phyloP scores from a whole-genome alignment of 2,329 filamentous ascomycete species.

The Xylaria multiplex region DNA sequence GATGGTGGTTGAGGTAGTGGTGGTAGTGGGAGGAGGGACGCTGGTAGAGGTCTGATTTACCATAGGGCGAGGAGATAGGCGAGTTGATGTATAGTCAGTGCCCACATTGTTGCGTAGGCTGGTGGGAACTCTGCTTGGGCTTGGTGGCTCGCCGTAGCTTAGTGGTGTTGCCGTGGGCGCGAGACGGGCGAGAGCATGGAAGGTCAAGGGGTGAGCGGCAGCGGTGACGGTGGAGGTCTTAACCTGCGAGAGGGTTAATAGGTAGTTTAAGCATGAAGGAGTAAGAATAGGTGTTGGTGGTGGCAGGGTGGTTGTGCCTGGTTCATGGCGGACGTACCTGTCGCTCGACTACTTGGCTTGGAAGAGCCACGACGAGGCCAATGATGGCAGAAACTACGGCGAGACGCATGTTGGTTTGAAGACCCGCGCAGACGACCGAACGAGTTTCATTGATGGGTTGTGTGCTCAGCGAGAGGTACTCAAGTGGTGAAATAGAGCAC shows the following conservation, averaged over 20 bases:
- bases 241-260: conserved; percentile 22
- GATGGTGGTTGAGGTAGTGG: not conserved
- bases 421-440: not conserved
- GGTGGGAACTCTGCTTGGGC: conserved; percentile 42
- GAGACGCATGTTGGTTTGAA: conserved; percentile 18
- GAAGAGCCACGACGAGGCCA: conserved; percentile 25
- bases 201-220: conserved; percentile 46
- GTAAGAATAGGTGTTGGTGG: too few relatives aligned
- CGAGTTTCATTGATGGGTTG: not conserved
- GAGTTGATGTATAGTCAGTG: not conserved
- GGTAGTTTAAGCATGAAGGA: too few relatives aligned
- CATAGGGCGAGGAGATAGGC: too few relatives aligned
- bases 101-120: conserved; percentile 37
- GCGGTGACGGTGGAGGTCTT: conserved; percentile 43
- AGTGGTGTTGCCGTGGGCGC: conserved; percentile 41
- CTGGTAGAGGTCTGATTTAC: not conserved
- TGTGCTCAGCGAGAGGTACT: not conserved
- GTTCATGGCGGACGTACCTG: conserved; percentile 18
- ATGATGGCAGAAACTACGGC: conserved; percentile 9
- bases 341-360: conserved; percentile 16
- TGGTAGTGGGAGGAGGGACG: not conserved
- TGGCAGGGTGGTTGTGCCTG: too few relatives aligned
- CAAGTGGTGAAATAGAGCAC: too few relatives aligned
- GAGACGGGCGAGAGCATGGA: conserved; percentile 40
- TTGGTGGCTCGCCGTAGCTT: conserved; percentile 43